Evolutionary conservation across 2,329 filamentous ascomycete genomes (phyloP).

Genomic region (Sporothrix sp.): DNA sequence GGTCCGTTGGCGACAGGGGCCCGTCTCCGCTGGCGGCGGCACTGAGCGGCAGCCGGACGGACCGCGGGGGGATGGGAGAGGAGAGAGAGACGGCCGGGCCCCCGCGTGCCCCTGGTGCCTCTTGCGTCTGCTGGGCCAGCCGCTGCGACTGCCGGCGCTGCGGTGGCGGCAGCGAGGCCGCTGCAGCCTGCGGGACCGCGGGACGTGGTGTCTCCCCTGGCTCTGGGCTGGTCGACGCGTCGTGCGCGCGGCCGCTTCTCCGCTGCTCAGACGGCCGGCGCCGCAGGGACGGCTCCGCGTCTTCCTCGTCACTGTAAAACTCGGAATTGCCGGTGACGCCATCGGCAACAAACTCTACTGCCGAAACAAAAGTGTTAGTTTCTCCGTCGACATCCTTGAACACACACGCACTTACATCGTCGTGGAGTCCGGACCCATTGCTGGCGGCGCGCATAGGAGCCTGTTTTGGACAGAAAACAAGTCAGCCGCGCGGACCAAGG

Average conservation of each 20-base stretch:
- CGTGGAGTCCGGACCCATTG: conserved; percentile 27
- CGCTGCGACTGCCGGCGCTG: neutral
- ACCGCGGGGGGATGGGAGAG: no score
- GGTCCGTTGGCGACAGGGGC: conserved; percentile 22
- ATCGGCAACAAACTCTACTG: conserved; percentile 16
- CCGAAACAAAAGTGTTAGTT: conserved; percentile 12
- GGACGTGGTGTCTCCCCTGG: no score
- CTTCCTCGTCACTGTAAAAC: conserved; percentile 9
- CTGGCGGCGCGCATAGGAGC: conserved; percentile 23
- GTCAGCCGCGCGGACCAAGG: neutral
- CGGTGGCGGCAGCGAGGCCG: no score
- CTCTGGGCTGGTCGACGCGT: no score
- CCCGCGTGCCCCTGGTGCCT: neutral
- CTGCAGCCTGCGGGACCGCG: no score
- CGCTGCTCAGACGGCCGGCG: no score
- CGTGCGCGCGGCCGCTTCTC: no score
- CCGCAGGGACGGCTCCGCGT: neutral
- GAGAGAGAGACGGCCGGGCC: no score
- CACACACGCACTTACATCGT: conserved; percentile 19
- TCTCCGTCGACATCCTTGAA: neutral
- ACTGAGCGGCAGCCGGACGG: no score
- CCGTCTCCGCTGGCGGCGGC: no score
- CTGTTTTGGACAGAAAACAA: conserved; percentile 12
- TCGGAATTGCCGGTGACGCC: conserved; percentile 10
- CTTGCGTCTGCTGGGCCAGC: neutral